Evolutionary conservation across 225 moss, liverwort and hornwort genomes (phyloP), one percentile per base, ranked within the genome.

Genomic region (Physcomitrellopsis africana): DNA sequence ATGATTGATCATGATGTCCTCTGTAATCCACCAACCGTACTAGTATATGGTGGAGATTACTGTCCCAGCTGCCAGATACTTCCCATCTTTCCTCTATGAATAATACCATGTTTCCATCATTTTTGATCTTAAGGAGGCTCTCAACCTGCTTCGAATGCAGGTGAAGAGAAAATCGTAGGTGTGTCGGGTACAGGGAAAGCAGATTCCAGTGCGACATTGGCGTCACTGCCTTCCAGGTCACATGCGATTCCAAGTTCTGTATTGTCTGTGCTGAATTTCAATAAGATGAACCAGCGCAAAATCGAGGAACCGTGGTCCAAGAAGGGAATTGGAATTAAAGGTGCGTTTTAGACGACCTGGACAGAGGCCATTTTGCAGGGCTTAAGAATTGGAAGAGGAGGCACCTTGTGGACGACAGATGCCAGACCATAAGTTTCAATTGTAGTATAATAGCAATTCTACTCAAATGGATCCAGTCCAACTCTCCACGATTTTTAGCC

Each of bases 231-330:
- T 67, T 77, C 61, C 18, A 69, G 76, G 37, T 79, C 85, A 61
- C 81, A 81, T 37, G 37, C 65, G 47, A 44, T 65, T 63, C 61
- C 76, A 57, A 37, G 7, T 7, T 77, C 79, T 76, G 84, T 87
- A 42, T 62, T 87, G 20, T 84, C 84, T 18, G 84, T 68, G 44
- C 75, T 84, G 43, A 84, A 84, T 84, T 51, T 81, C 18, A 87
- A 87, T 37, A 79, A 84, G 42, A 76, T 84, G 19, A 81, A 84
- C 58, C 84, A 84, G 81, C 79, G 81, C 65, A 81, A 17, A 23
- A 37, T 4, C 32, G 87, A 81, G 57, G 84, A 84, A 55, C 65
- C 63, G 26, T 77, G 79, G 77, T 44, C 74, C 27, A 79, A 73
- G 63, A 87, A 77, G 68, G 73, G 76, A 61, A 76, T 16, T 29